Conservation (phyloP, 495 filamentous ascomycete species). For the Trichocladium uniseriatum region DNA sequence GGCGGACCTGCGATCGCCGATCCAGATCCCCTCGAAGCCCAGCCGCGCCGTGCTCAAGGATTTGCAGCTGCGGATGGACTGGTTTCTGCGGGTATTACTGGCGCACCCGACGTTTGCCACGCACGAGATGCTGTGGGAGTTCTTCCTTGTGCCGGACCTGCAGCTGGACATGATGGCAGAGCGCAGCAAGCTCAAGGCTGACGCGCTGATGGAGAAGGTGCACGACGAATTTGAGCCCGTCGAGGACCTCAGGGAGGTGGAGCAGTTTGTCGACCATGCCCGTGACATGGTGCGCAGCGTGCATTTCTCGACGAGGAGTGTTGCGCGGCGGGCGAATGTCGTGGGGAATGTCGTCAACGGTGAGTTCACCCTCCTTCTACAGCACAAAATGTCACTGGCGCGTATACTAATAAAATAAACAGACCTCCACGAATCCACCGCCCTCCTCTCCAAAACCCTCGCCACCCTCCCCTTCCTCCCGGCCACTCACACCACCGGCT, state of each 20-base stretch:
- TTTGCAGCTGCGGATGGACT: constrained; percentile 77
- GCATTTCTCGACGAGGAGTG: constrained; percentile 68
- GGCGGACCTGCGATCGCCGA: constrained; percentile 71
- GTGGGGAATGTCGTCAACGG: constrained; percentile 47
- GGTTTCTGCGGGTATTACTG: constrained; percentile 76
- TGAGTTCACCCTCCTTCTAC: constrained; percentile 33
- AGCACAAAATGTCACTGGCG: constrained; percentile 18
- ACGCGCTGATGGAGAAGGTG: constrained; percentile 70
- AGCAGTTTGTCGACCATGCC: constrained; percentile 83
- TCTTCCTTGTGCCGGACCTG: constrained; percentile 93
- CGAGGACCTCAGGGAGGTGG: constrained; percentile 81
- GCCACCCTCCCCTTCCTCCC: constrained; percentile 61
- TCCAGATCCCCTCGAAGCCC: constrained; percentile 85
- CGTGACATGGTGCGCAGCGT: constrained; percentile 78
- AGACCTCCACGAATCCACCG: constrained; percentile 63
- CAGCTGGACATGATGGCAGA: constrained; percentile 85
- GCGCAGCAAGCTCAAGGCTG: constrained; percentile 76
- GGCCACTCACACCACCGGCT: constrained; percentile 53
- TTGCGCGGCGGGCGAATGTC: constrained; percentile 60
- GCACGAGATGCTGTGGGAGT: constrained; percentile 98
- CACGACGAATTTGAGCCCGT: constrained; percentile 79
- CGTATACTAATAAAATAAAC: constrained; percentile 30
- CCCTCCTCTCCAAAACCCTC: constrained; percentile 47
- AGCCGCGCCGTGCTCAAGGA: constrained; percentile 80
- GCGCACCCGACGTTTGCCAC: constrained; percentile 89